Evolutionary conservation across 2,329 filamentous ascomycete genomes (phyloP), one percentile per base, ranked within the genome.

Genomic region (Nemania diffusa): DNA sequence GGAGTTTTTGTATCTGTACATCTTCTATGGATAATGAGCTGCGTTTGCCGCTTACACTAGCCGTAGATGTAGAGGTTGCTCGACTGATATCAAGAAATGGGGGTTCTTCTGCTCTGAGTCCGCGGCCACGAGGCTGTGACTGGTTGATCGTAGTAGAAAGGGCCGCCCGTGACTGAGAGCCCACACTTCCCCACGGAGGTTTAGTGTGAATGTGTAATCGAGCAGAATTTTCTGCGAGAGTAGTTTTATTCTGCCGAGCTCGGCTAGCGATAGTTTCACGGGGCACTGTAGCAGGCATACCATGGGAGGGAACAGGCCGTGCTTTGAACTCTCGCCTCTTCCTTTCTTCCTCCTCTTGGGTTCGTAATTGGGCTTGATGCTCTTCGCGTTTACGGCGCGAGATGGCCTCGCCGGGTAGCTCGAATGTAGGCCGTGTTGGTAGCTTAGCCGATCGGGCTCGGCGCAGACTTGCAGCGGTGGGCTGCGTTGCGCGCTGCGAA

Each of bases 281-380:
- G 44, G 87, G 86, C 4, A 81, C 69, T 5, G 81, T 76, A 52
- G 78, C 77, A 1, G 81, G 78, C 8, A 77, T 78, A 20, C 81
- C 74, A 62, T 80, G 84, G 60, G 81, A 78, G 48, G 84, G 84
- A 42, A 87, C 75, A 20, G 88, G 88, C 40, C 83, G 83, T 5
- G 88, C 88, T 76, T 89, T 91, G 81, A 90, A 90, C 73, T 90
- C 87, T 62, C 88, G 85, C 62, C 84, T 83, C 76, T 83, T 87
- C 26, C 81, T 84, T 67, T 88, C 85, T 71, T 89, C 88, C 70
- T 90, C 87, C 72, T 88, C 87, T 72, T 89, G 83, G 3, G 82
- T 83, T 68, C 80, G 84, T 50, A 90, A 78, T 69, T 83, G 84
- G 6, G 83, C 84, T 69, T 82, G 83, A 53, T 88, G 79, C 71